Evolutionary conservation across 192 early-diverging fungal species (phyloP).

Genomic region (Spizellomyces sp.): DNA sequence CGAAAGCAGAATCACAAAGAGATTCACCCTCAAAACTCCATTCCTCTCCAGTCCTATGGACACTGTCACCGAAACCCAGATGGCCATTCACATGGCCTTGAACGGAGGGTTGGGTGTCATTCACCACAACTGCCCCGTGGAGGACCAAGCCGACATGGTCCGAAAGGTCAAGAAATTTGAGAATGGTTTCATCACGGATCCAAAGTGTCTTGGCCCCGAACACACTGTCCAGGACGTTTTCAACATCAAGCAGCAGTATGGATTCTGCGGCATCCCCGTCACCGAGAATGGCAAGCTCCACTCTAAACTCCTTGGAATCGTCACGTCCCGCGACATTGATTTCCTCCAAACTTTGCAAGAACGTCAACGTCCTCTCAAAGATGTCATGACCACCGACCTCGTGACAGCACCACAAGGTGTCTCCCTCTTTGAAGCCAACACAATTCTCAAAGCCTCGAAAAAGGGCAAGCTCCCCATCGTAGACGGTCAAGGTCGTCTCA

Average conservation of each 20-base stretch:
- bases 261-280: conserved; percentile 97
- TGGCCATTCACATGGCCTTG: conserved; percentile 97
- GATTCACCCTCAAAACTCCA: conserved; percentile 89
- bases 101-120: conserved; percentile 96
- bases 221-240: conserved; percentile 86
- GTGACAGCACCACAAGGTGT: conserved; percentile 85
- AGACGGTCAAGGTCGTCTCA: conserved; percentile 77
- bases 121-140: conserved; percentile 95
- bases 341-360: conserved; percentile 71
- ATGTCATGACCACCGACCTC: conserved; percentile 89
- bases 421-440: conserved; percentile 87
- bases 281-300: conserved; percentile 87
- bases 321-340: conserved; percentile 95
- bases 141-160: conserved; percentile 98
- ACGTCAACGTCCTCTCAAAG: conserved; percentile 58
- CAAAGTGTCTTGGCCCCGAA: conserved; percentile 78
- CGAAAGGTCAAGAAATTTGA: conserved; percentile 96
- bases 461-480: conserved; percentile 98
- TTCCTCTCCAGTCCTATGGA: conserved; percentile 98
- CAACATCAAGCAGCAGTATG: conserved; percentile 81
- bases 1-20: conserved; percentile 86
- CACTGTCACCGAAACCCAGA: conserved; percentile 97
- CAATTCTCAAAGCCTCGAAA: conserved; percentile 82
- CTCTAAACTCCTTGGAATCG: conserved; percentile 92
- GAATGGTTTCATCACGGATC: conserved; percentile 98